Percentiles rank a stretch among this genome's conserved stretches.
Conservation (phyloP, 352 stramenopile species). For the Globisporangium rhizosaccharum region DNA sequence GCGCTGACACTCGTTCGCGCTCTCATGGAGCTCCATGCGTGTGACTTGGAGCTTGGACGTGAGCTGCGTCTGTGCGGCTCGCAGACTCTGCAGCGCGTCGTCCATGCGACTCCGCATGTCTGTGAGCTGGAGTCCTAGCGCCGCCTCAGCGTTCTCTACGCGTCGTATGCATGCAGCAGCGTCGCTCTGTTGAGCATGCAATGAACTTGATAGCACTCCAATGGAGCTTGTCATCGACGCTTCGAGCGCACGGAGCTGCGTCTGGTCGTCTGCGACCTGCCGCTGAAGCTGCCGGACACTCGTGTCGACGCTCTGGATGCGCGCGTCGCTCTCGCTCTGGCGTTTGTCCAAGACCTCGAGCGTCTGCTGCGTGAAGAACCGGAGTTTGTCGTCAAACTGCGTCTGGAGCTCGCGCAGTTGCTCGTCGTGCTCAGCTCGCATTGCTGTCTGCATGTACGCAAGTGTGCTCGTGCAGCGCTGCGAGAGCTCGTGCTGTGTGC, state of each 20-base stretch:
- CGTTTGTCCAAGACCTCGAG: conserved; percentile 16
- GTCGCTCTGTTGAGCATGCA: conserved; percentile 17
- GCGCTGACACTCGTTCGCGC: conserved; percentile 19
- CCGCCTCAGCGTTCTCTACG: conserved; percentile 22
- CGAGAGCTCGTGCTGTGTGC: conserved; percentile 16
- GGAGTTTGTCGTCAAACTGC: conserved; percentile 29
- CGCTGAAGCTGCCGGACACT: conserved; percentile 24
- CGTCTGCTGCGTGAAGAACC: conserved; percentile 23
- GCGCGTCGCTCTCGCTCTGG: conserved; percentile 18
- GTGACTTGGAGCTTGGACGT: conserved; percentile 40
- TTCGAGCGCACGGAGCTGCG: conserved; percentile 22
- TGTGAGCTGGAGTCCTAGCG: conserved; percentile 19
- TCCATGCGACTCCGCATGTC: conserved; percentile 12
- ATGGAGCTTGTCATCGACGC: conserved; percentile 10
- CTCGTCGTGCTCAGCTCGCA: conserved; percentile 17
- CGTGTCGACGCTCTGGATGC: conserved; percentile 12
- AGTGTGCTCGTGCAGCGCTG: conserved; percentile 29
- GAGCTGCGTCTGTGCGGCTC: conserved; percentile 24
- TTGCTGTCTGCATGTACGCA: conserved; percentile 26
- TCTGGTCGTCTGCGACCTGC: conserved; percentile 17
- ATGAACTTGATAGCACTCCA: conserved; percentile 1
- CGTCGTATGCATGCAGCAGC: conserved; percentile 15
- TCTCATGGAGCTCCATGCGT: conserved; percentile 32
- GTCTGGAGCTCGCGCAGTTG: conserved; percentile 23
- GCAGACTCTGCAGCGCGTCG: conserved; percentile 23